A percentile compares a stretch with the other conserved stretches of the same genome.
Conservation (phyloP, 2,329 filamentous ascomycete species). For the Thermomyces lanuginosus region DNA sequence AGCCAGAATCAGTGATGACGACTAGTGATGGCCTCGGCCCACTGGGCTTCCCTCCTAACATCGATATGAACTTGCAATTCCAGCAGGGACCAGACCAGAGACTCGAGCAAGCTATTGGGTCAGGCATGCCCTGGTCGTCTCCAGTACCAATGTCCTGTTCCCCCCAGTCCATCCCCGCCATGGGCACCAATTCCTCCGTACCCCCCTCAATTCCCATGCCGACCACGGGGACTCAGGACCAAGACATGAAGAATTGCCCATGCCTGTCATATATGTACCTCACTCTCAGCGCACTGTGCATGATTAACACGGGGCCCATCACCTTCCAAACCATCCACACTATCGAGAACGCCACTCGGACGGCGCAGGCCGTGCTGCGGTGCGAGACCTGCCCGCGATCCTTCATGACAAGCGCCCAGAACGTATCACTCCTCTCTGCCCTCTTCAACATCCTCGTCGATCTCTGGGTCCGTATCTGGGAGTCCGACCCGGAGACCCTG, state of each 20-base stretch:
- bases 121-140: too few species aligned
- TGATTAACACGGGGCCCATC: conserved; percentile 27
- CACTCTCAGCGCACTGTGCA: conserved; percentile 27
- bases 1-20: too few species aligned
- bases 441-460: conserved; percentile 30
- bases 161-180: conserved; percentile 14
- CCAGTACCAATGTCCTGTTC: too few species aligned
- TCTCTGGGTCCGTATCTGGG: conserved; percentile 26
- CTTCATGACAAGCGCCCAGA: conserved; percentile 28
- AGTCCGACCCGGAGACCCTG: conserved; percentile 20
- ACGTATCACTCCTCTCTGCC: conserved; percentile 31
- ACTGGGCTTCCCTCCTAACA: too few species aligned
- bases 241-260: too few species aligned
- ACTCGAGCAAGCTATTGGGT: too few species aligned
- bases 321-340: conserved; percentile 28
- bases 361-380: conserved; percentile 26
- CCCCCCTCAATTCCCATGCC: conserved; percentile 6
- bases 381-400: conserved; percentile 26
- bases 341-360: conserved; percentile 26
- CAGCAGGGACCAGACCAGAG: too few species aligned
- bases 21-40: too few species aligned
- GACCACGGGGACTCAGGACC: conserved; percentile 10
- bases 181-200: conserved; percentile 10
- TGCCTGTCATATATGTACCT: conserved; percentile 30
- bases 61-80: too few species aligned